Evolutionary conservation across 2,329 filamentous ascomycete species (phyloP).

Genomic region (Rosellinia necatrix): DNA sequence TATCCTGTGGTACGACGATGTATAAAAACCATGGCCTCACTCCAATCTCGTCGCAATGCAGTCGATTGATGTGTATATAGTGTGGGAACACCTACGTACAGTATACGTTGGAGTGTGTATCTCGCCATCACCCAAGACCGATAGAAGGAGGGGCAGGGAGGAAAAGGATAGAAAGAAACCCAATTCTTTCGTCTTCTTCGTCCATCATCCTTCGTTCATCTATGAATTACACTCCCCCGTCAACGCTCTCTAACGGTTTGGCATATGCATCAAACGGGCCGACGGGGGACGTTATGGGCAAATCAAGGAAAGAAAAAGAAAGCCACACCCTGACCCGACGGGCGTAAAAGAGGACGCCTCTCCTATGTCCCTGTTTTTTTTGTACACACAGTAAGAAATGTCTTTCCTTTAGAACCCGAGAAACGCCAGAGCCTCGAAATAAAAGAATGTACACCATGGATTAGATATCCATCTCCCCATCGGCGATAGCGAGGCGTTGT

Average conservation of each 20-base stretch:
- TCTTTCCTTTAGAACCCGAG: slow-evolving; percentile 11
- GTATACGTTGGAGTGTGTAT: background rate
- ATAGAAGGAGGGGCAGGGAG: background rate
- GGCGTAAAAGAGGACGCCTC: slow-evolving; percentile 19
- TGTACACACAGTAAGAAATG: slow-evolving; percentile 24
- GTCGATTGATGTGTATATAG: background rate
- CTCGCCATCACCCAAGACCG: background rate
- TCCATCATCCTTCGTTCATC: slow-evolving; percentile 9
- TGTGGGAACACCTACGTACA: no score
- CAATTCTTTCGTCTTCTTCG: slow-evolving; percentile 4
- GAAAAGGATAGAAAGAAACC: background rate
- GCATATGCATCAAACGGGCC: background rate
- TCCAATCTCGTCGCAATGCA: no score
- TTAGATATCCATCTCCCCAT: slow-evolving; percentile 57
- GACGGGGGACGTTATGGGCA: background rate
- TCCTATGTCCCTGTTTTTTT: slow-evolving; percentile 25
- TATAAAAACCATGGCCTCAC: no score
- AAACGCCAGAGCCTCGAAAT: slow-evolving; percentile 26
- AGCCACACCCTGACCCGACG: background rate
- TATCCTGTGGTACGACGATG: no score
- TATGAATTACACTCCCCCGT: slow-evolving; percentile 15
- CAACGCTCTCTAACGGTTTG: background rate
- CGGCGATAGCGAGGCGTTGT: slow-evolving; percentile 69
- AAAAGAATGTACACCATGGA: slow-evolving; percentile 26
- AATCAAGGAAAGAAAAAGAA: background rate